phyloP scores from a whole-genome alignment of 345 rosid species.

The Lepidium aucheri region DNA sequence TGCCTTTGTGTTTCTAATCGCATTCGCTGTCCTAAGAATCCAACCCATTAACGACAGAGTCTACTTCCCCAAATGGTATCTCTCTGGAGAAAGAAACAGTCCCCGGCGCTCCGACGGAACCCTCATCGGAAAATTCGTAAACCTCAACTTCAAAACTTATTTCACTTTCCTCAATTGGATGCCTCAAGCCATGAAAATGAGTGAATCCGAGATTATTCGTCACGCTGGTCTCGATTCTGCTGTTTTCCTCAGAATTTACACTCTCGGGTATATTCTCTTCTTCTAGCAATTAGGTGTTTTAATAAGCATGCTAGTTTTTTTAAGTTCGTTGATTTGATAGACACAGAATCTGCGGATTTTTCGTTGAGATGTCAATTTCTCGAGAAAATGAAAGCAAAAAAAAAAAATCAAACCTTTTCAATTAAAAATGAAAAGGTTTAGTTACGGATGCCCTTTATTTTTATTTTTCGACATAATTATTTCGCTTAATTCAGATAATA shows the following conservation, averaged over 20 bases:
- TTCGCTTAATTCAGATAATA: background rate
- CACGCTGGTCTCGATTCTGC: constrained; percentile 99
- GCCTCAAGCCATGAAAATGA: constrained; percentile 94
- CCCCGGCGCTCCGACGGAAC: constrained; percentile 51
- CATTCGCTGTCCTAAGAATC: constrained; percentile 79
- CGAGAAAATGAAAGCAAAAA: background rate
- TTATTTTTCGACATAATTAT: background rate
- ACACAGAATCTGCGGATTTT: too few relatives aligned
- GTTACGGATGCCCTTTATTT: background rate
- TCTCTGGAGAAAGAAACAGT: constrained; percentile 54
- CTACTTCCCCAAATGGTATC: constrained; percentile 87
- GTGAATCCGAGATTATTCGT: constrained; percentile 60
- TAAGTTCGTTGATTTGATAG: too few relatives aligned
- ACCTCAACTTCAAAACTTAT: constrained; percentile 65
- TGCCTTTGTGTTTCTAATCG: constrained; percentile 73
- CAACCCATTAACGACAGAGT: constrained; percentile 94
- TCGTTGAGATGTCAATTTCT: too few relatives aligned
- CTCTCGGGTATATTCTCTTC: constrained; percentile 58
- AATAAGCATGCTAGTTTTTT: too few relatives aligned
- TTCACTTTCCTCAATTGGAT: constrained; percentile 93
- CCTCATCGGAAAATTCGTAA: constrained; percentile 70
- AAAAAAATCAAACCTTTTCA: background rate
- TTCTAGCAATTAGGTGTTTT: background rate
- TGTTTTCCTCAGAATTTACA: constrained; percentile 76
- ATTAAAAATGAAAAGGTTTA: background rate